These are phyloP conservation scores for Biscutella laevigata DNA, from an alignment of 441 rosid genomes.

Conservation along the genomic window DNA sequence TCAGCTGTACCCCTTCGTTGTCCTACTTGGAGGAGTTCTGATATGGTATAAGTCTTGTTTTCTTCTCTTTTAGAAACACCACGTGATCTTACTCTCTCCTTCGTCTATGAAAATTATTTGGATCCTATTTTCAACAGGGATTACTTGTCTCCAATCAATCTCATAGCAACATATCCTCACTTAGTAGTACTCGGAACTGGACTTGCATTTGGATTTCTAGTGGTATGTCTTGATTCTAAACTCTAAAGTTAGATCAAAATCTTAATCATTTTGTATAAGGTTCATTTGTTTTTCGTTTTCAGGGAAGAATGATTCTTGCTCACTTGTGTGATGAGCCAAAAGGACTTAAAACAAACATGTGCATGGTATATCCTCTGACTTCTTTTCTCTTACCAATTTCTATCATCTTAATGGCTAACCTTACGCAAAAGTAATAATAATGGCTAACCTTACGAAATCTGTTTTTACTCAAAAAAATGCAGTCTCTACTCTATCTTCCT, in stretches of 20 bases:
- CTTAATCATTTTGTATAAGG: not conserved
- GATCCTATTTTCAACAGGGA: constrained; percentile 42
- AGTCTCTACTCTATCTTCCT: constrained; percentile 89
- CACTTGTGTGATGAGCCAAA: constrained; percentile 79
- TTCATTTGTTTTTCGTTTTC: not conserved
- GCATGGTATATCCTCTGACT: constrained; percentile 49
- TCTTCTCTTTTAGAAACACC: not conserved
- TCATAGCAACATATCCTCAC: constrained; percentile 77
- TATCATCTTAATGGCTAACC: too few species aligned
- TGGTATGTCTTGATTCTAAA: constrained; percentile 44
- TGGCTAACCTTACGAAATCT: not conserved
- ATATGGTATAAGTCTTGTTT: constrained; percentile 46
- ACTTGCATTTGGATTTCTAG: constrained; percentile 94
- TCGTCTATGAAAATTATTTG: not conserved
- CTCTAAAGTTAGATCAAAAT: not conserved
- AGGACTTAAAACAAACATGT: constrained; percentile 79
- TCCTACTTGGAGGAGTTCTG: constrained; percentile 73
- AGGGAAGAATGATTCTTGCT: constrained; percentile 83
- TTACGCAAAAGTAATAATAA: too few species aligned
- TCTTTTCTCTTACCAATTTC: not conserved
- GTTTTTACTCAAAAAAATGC: constrained; percentile 16
- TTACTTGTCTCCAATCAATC: constrained; percentile 76
- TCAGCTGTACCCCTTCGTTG: constrained; percentile 78
- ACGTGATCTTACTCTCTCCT: not conserved
- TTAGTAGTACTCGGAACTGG: constrained; percentile 85